Conservation (phyloP, 1,284 basidiomycete species). For the Laetiporus sulphureus region DNA sequence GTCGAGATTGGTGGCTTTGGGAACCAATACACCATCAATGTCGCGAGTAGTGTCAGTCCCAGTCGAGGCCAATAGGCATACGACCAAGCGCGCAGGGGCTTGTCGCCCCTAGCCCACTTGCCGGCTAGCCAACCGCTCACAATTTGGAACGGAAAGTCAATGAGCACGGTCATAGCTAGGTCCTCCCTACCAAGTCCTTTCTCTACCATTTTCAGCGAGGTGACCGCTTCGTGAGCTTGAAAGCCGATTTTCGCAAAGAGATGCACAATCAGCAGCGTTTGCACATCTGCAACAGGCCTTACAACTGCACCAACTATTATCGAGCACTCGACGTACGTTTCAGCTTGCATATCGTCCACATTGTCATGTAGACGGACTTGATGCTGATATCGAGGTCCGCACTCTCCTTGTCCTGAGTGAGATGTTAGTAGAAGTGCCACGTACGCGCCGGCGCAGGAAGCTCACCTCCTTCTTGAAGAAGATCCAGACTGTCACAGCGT, state of each 20-base stretch:
- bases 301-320: too few species aligned
- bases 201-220: constrained; percentile 92
- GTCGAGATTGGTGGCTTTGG: constrained; percentile 70
- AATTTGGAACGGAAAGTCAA: constrained; percentile 98
- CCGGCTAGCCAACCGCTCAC: constrained; percentile 95
- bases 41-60: constrained; percentile 66
- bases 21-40: constrained; percentile 81
- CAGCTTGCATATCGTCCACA: constrained; percentile 91
- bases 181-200: constrained; percentile 96
- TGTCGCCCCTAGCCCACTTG: constrained; percentile 78
- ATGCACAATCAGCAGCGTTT: constrained; percentile 83
- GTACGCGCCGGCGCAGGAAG: constrained; percentile 4
- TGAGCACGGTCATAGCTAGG: constrained; percentile 88
- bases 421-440: neutral
- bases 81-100: constrained; percentile 82
- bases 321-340: constrained; percentile 84
- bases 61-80: constrained; percentile 89
- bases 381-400: constrained; percentile 85
- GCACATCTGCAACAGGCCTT: constrained; percentile 92
- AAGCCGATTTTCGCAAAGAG: constrained; percentile 94
- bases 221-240: constrained; percentile 91
- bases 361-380: constrained; percentile 86
- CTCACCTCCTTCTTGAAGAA: constrained; percentile 86
- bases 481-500: constrained; percentile 83
- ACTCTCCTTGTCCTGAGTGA: constrained; percentile 62